Evolutionary conservation across 306 rosid species (phyloP), one percentile per base, ranked within the genome.

Genomic region (Amphicarpaea edgeworthii): DNA sequence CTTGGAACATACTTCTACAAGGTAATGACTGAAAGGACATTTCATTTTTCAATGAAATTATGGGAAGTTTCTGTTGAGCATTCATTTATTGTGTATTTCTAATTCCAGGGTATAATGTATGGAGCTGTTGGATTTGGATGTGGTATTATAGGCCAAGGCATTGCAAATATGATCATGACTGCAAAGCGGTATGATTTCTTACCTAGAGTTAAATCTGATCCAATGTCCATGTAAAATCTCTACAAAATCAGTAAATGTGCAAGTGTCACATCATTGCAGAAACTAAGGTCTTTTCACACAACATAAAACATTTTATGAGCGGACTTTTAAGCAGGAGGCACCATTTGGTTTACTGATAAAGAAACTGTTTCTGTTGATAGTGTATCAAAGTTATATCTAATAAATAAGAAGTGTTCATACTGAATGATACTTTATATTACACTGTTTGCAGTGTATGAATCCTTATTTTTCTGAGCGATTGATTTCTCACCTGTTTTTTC

Each of bases 131-230:
- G 98, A 45, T 92, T 92, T 70, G 95, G 72, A 62, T 95, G 98
- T 72, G 98, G 98, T 64, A 87, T 95, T 38, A 77, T 95, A n/a
- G 98, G 98, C 81, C 98, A 95, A 83, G 98, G 98, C 77, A 86
- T 95, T 73, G 97, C 96, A 77, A 95, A 95, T 82, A 54, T 86
- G 84, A 87, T 95, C 85, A 95, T 95, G 98, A 95, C 83, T 54
- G 91, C 92, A 38, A 95, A 95, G 82, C 86, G 97, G 97, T 95
- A 87, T 50, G 53, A 34, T 74, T 81, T 78, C 20, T 49, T 21
- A 1, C 17, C 11, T 64, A 58, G 40, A 62, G 34, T 85, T 37
- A 38, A 21, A 65, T 17, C 49, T 37, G 6, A 68, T 61, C 4
- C 5, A 59, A 16, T 50, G 7, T 70, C 65, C 12, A 50, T 61